A percentile compares a stretch with the other conserved stretches of the same genome.
These are phyloP conservation scores for Lactarius pseudohatsudake DNA, from an alignment of 768 basidiomycete species.

Conservation along the genomic window DNA sequence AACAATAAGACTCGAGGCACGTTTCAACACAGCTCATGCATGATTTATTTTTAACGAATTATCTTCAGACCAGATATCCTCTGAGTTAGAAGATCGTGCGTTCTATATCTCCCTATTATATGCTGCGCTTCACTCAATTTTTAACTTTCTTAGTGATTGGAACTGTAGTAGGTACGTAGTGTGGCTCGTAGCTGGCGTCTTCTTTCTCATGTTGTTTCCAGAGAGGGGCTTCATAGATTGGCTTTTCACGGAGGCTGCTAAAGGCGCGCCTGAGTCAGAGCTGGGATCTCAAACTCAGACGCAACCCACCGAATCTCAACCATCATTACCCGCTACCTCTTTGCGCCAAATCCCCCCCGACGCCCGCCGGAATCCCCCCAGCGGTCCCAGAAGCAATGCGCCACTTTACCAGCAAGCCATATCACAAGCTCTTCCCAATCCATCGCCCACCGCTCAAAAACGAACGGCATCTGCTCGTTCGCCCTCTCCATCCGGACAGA, in stretches of 20 bases:
- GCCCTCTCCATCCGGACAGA: constrained; percentile 31
- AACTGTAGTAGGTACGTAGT: constrained; percentile 67
- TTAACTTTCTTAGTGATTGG: constrained; percentile 57
- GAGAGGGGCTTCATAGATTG: constrained; percentile 86
- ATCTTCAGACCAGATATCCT: constrained; percentile 74
- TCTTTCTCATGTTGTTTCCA: constrained; percentile 36
- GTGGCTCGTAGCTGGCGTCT: neutral
- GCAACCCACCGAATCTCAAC: constrained; percentile 38
- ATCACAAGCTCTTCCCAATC: constrained; percentile 26
- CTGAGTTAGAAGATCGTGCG: constrained; percentile 80
- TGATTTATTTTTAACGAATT: constrained; percentile 19
- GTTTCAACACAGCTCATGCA: constrained; percentile 32
- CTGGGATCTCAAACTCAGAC: constrained; percentile 29
- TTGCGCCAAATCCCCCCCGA: constrained; percentile 38
- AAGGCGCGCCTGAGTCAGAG: constrained; percentile 54
- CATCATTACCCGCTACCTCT: constrained; percentile 25
- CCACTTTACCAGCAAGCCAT: constrained; percentile 72
- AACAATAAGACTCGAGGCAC: constrained; percentile 82
- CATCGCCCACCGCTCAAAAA: constrained; percentile 31
- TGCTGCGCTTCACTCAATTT: neutral
- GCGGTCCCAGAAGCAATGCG: constrained; percentile 50
- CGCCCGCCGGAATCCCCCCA: constrained; percentile 45
- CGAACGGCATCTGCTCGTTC: constrained; percentile 33
- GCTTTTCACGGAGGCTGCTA: constrained; percentile 80
- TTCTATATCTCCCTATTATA: constrained; percentile 10